Conservation (phyloP, 768 basidiomycete genomes). For the Gelatoporia subvermispora region DNA sequence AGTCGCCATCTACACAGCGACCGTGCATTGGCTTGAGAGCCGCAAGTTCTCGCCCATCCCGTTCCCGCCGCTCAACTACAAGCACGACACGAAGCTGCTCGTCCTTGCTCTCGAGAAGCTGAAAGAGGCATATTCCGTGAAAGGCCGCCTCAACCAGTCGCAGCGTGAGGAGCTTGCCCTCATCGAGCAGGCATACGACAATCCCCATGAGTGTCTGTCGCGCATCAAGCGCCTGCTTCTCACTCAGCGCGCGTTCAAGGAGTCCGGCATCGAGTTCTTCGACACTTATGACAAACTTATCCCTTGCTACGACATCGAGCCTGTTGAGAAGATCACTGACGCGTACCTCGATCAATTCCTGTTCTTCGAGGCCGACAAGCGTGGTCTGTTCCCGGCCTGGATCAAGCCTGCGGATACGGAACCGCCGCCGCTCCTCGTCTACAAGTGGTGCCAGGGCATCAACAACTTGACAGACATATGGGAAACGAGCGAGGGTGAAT, state of each 20-base stretch:
- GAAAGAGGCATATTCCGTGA: slow-evolving; percentile 98
- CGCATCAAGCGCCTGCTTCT: slow-evolving; percentile 96
- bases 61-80: slow-evolving; percentile 98
- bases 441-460: slow-evolving; percentile 99
- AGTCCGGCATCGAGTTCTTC: slow-evolving; percentile 94
- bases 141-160: slow-evolving; percentile 94
- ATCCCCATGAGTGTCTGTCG: slow-evolving; percentile 97
- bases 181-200: slow-evolving; percentile 99
- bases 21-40: slow-evolving; percentile 98
- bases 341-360: slow-evolving; percentile 99
- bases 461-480: slow-evolving; percentile 98
- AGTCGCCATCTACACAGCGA: slow-evolving; percentile 97
- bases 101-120: slow-evolving; percentile 96
- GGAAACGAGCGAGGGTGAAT: slow-evolving; percentile 98
- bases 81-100: slow-evolving; percentile 97
- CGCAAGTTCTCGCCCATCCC: slow-evolving; percentile 98
- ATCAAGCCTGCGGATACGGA: slow-evolving; percentile 98
- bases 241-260: slow-evolving; percentile 98
- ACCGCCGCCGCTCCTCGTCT: slow-evolving; percentile 93
- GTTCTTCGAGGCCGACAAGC: slow-evolving; percentile 98
- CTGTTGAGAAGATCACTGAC: slow-evolving; percentile 99
- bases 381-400: slow-evolving; percentile 97
- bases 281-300: slow-evolving; percentile 98
- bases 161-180: slow-evolving; percentile 97
- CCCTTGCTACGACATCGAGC: slow-evolving; percentile 98